phyloP scores from a whole-genome alignment of 2,329 filamentous ascomycete species.

The Exophiala calicioides region DNA sequence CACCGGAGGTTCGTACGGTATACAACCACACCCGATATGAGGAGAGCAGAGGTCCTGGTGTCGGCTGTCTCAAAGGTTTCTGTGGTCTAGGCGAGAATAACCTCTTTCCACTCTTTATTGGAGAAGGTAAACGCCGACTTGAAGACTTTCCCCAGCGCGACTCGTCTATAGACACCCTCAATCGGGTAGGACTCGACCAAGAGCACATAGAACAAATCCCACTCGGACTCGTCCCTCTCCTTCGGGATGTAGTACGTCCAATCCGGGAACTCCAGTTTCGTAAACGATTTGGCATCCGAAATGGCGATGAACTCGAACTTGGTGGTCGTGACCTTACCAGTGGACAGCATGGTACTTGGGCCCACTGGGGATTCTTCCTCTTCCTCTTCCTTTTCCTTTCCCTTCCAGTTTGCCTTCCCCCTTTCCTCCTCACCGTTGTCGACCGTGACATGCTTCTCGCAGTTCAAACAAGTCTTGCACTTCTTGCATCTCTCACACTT shows the following conservation, averaged over 20 bases:
- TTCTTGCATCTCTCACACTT: too few species aligned
- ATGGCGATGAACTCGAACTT: conserved; percentile 39
- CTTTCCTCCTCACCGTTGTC: background rate
- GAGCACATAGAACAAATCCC: conserved; percentile 40
- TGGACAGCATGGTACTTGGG: too few species aligned
- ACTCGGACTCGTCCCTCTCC: conserved; percentile 36
- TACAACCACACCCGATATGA: too few species aligned
- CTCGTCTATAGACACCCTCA: conserved; percentile 29
- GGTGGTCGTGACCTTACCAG: too few species aligned
- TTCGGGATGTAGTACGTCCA: conserved; percentile 42
- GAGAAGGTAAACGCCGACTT: conserved; percentile 1
- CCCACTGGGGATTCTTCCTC: too few species aligned
- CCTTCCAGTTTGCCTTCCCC: background rate
- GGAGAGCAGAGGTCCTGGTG: too few species aligned
- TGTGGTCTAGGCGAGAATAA: too few species aligned
- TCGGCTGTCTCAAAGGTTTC: too few species aligned
- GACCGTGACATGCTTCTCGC: too few species aligned
- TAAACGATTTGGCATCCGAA: conserved; percentile 39
- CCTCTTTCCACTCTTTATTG: conserved; percentile 1
- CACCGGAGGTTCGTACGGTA: too few species aligned
- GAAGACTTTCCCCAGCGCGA: conserved; percentile 40
- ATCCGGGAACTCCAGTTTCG: conserved; percentile 34
- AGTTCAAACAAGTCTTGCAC: too few species aligned
- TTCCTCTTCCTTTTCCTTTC: conserved; percentile 1
- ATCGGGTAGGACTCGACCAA: conserved; percentile 30